Conservation (phyloP, 148 eudicot species). For the Rhododendron kiyosumense region DNA sequence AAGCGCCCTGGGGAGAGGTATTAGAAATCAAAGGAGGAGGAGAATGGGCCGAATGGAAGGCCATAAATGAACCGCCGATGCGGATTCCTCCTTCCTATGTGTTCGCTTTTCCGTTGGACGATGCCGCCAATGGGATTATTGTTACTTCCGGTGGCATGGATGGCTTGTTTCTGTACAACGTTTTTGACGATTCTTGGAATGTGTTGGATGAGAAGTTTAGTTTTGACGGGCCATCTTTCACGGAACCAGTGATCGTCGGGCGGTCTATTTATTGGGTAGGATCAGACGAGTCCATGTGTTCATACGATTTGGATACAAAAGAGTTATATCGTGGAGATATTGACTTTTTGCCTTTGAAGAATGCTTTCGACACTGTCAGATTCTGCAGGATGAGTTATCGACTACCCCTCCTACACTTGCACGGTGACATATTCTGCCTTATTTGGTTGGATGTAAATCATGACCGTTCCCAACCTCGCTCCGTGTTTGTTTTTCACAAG, state of each 20-base stretch:
- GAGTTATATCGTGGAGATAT: not conserved
- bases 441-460: not conserved
- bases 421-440: not conserved
- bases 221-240: not conserved
- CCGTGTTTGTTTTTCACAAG: not conserved
- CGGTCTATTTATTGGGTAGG: not conserved
- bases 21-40: no score
- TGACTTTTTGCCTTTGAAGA: not conserved
- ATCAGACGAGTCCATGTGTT: not conserved
- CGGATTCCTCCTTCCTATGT: not conserved
- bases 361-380: not conserved
- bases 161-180: not conserved
- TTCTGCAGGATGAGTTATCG: not conserved
- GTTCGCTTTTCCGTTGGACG: not conserved
- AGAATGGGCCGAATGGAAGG: not conserved
- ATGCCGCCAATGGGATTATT: not conserved
- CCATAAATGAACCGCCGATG: not conserved
- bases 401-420: not conserved
- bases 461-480: not conserved
- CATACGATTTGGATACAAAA: not conserved
- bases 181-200: not conserved
- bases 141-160: not conserved
- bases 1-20: not conserved
- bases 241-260: not conserved
- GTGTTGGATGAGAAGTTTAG: not conserved